Evolutionary conservation across 2,329 filamentous ascomycete genomes (phyloP).

Genomic region (Proliferodiscus dingleyae): DNA sequence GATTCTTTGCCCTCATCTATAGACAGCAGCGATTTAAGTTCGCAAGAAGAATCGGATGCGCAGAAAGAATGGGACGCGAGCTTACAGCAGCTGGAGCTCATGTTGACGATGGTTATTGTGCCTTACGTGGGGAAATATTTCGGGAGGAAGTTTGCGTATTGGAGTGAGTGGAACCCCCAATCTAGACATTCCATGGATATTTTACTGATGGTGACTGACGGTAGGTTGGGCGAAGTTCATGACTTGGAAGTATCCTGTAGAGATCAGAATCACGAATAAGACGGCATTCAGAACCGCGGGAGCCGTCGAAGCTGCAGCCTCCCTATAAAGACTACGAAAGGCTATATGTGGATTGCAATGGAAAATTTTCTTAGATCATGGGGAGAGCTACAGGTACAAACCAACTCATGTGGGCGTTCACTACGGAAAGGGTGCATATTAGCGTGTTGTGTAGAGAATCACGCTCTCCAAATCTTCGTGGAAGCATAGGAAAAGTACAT

Average conservation of each 20-base stretch:
- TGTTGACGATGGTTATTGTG: conserved; percentile 90
- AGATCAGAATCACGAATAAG: conserved; percentile 62
- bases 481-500: conserved; percentile 5
- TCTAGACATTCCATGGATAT: not conserved
- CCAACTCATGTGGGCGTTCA: conserved; percentile 13
- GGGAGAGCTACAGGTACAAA: conserved; percentile 3
- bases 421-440: not conserved
- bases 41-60: conserved; percentile 69
- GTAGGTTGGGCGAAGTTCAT: conserved; percentile 89
- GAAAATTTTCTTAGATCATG: conserved; percentile 7
- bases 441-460: conserved; percentile 9
- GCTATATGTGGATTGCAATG: not conserved
- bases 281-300: conserved; percentile 59
- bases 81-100: conserved; percentile 85
- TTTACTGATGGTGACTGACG: conserved; percentile 7
- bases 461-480: not conserved
- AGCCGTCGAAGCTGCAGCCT: conserved; percentile 51
- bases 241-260: conserved; percentile 87
- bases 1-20: conserved; percentile 60
- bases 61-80: conserved; percentile 94
- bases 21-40: conserved; percentile 46
- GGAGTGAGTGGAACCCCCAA: conserved; percentile 59
- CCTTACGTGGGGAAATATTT: conserved; percentile 94
- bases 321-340: conserved; percentile 19
- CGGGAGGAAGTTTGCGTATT: conserved; percentile 91